A percentile compares a stretch with the other conserved stretches of the same genome.
Evolutionary conservation across 495 filamentous ascomycete genomes (phyloP).

Genomic region (Neurospora sp.): DNA sequence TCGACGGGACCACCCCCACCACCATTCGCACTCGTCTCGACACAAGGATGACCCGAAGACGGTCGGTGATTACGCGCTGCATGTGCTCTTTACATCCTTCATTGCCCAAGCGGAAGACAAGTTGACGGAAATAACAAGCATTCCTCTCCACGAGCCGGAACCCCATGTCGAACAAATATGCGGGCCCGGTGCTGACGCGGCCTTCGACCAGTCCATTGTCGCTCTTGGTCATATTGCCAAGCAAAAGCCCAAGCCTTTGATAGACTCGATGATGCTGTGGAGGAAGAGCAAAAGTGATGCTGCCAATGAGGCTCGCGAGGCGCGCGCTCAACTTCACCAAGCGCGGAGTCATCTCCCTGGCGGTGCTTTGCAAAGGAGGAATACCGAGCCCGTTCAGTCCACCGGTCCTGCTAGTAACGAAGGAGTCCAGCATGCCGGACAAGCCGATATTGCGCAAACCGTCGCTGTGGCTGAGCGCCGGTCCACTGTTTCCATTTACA

Average conservation of each 20-base stretch:
- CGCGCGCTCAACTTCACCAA: constrained; percentile 50
- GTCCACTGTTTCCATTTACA: constrained; percentile 86
- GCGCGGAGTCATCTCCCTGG: constrained; percentile 30
- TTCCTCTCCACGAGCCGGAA: constrained; percentile 56
- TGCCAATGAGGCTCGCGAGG: constrained; percentile 51
- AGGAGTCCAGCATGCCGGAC: background rate
- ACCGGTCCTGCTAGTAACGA: constrained; percentile 7
- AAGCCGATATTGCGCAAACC: constrained; percentile 9
- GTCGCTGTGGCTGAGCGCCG: constrained; percentile 71
- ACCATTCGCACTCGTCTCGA: constrained; percentile 74
- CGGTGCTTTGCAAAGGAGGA: constrained; percentile 32
- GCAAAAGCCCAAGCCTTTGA: constrained; percentile 87
- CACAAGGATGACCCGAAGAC: constrained; percentile 71
- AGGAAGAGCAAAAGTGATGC: constrained; percentile 88
- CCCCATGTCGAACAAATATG: constrained; percentile 79
- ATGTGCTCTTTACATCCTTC: constrained; percentile 89
- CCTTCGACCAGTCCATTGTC: constrained; percentile 92
- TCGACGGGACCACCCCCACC: constrained; percentile 62
- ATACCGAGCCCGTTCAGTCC: constrained; percentile 39
- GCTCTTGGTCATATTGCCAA: constrained; percentile 89
- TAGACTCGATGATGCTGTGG: constrained; percentile 97
- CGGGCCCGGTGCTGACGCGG: constrained; percentile 75
- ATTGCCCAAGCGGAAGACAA: constrained; percentile 87
- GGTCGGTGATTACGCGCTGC: constrained; percentile 90
- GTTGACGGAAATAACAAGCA: constrained; percentile 71